Evolutionary conservation across 176 grass and related monocot species (phyloP).

Genomic region (Carex scoparia): DNA sequence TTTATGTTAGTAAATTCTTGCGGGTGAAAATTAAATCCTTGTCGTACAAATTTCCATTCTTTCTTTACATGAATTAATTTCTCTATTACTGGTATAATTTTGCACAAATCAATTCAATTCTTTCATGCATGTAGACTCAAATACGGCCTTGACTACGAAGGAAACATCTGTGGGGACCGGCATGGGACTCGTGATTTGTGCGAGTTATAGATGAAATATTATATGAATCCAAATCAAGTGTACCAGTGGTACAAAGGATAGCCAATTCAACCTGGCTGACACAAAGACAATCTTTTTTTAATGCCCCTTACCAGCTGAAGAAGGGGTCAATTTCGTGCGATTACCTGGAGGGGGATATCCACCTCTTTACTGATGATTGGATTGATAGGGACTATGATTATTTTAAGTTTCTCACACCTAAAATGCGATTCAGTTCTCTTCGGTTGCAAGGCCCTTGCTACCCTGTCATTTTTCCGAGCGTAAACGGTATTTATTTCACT

Average conservation of each 20-base stretch:
- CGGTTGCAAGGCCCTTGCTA: constrained; percentile 95
- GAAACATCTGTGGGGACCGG: constrained; percentile 75
- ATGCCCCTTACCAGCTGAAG: constrained; percentile 60
- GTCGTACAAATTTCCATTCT: not conserved
- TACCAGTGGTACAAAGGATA: constrained; percentile 74
- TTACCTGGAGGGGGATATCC: constrained; percentile 85
- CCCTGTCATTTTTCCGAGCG: constrained; percentile 90
- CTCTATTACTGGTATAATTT: too few species aligned
- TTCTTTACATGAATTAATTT: not conserved
- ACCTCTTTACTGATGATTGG: constrained; percentile 80
- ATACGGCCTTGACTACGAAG: constrained; percentile 90
- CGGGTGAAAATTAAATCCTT: not conserved
- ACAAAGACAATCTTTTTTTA: constrained; percentile 85
- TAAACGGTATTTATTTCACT: constrained; percentile 52
- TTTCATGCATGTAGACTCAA: constrained; percentile 48
- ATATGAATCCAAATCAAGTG: constrained; percentile 91
- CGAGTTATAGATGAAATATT: constrained; percentile 77
- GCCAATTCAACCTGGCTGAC: constrained; percentile 63
- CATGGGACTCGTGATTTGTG: constrained; percentile 57
- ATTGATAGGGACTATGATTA: constrained; percentile 97
- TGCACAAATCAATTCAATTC: not conserved
- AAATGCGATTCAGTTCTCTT: constrained; percentile 89
- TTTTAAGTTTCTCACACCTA: constrained; percentile 79
- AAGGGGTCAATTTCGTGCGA: constrained; percentile 86
- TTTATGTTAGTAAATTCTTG: not conserved